Evolutionary conservation across 345 rosid genomes (phyloP).

Genomic region (Salix brachista): DNA sequence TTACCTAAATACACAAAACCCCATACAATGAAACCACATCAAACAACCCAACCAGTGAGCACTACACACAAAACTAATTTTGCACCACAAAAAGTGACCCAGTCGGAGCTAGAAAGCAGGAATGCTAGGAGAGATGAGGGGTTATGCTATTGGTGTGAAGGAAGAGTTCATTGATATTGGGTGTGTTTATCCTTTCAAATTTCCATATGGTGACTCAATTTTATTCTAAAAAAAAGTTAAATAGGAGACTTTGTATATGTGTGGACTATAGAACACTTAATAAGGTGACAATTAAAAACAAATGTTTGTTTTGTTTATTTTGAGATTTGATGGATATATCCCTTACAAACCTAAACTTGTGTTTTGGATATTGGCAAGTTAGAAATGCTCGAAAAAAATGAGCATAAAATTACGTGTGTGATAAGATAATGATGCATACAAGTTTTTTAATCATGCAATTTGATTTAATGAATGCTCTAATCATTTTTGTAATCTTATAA

Average conservation of each 20-base stretch:
- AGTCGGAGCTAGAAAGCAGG: too few relatives aligned
- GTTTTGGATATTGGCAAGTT: not conserved
- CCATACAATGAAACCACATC: too few relatives aligned
- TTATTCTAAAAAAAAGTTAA: not conserved
- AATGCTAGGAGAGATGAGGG: too few relatives aligned
- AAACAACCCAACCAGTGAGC: too few relatives aligned
- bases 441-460: constrained; percentile 1
- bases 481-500: not conserved
- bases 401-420: not conserved
- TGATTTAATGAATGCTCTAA: not conserved
- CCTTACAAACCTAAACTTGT: not conserved
- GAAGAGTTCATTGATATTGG: not conserved
- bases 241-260: not conserved
- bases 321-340: not conserved
- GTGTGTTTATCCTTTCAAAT: not conserved
- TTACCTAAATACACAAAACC: too few relatives aligned
- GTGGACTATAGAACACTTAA: not conserved
- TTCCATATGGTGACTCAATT: not conserved
- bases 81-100: too few relatives aligned
- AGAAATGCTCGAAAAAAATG: not conserved
- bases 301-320: not conserved
- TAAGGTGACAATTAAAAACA: not conserved
- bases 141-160: too few relatives aligned
- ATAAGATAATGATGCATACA: not conserved
- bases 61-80: too few relatives aligned